Percentiles rank a stretch among this genome's conserved stretches.
Conservation (phyloP, 768 basidiomycete genomes). For the Boletus speciosus region DNA sequence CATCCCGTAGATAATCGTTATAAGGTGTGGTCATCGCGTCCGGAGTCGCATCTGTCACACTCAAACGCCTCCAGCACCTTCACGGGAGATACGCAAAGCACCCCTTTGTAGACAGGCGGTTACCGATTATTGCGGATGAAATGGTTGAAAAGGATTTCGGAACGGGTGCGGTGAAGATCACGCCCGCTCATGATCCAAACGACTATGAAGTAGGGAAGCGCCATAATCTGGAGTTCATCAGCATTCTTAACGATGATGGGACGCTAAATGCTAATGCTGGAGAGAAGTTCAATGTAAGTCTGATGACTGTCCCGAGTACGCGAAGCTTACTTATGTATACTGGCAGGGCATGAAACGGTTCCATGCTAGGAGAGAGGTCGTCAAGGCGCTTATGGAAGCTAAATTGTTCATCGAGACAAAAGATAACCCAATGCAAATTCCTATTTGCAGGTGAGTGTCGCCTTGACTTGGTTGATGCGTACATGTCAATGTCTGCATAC, state of each 20-base stretch:
- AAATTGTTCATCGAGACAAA: slow-evolving; percentile 88
- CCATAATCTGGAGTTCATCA: slow-evolving; percentile 89
- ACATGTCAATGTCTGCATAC: slow-evolving; percentile 5
- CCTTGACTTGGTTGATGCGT: background rate
- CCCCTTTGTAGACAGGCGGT: slow-evolving; percentile 81
- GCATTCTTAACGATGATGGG: slow-evolving; percentile 93
- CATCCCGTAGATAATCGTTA: slow-evolving; percentile 92
- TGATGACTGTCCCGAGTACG: background rate
- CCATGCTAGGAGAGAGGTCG: slow-evolving; percentile 82
- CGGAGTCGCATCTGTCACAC: background rate
- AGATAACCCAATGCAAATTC: slow-evolving; percentile 97
- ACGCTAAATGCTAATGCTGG: slow-evolving; percentile 92
- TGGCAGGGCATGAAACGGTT: slow-evolving; percentile 93
- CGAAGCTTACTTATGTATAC: background rate
- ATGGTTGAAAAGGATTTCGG: slow-evolving; percentile 96
- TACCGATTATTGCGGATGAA: slow-evolving; percentile 85
- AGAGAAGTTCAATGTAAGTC: slow-evolving; percentile 59
- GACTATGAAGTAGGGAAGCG: slow-evolving; percentile 93
- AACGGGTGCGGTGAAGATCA: slow-evolving; percentile 98
- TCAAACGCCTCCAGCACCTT: slow-evolving; percentile 55
- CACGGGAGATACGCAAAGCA: slow-evolving; percentile 90
- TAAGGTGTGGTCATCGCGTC: slow-evolving; percentile 42
- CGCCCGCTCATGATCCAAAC: slow-evolving; percentile 95
- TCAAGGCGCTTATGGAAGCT: slow-evolving; percentile 77
- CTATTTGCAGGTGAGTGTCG: slow-evolving; percentile 69